phyloP scores from a whole-genome alignment of 257 asterid genomes.

The Petunia axillaris region DNA sequence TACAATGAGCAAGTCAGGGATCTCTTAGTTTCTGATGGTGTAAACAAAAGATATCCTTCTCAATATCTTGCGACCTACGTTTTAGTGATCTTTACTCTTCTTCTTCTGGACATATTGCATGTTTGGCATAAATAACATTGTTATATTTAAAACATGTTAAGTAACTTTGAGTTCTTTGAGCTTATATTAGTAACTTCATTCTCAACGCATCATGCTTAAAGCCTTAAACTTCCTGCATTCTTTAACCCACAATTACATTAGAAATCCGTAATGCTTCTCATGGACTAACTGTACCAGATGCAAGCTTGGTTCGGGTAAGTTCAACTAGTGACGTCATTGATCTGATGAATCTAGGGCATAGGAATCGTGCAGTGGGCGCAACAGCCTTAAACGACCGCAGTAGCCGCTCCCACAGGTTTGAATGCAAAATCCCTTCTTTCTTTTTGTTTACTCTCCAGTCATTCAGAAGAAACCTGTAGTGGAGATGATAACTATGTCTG shows the following conservation, averaged over 20 bases:
- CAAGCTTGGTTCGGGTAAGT: conserved; percentile 62
- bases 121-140: not conserved
- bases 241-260: conserved; percentile 66
- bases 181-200: not conserved
- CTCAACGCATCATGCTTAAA: not conserved
- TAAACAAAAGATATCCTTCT: conserved; percentile 91
- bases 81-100: conserved; percentile 11
- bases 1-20: conserved; percentile 98
- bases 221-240: conserved; percentile 33
- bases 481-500: conserved; percentile 20
- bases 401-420: conserved; percentile 91
- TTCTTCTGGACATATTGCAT: not conserved
- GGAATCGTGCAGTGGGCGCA: conserved; percentile 88
- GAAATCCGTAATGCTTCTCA: conserved; percentile 95
- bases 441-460: not conserved
- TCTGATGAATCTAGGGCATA: conserved; percentile 80
- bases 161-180: not conserved
- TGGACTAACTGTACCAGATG: conserved; percentile 94
- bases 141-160: not conserved
- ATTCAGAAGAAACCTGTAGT: conserved; percentile 11
- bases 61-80: conserved; percentile 12
- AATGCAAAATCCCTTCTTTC: not conserved
- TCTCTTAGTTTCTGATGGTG: conserved; percentile 73
- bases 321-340: conserved; percentile 92
- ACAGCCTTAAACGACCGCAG: conserved; percentile 90